phyloP scores from a whole-genome alignment of 148 eudicot genomes.

The Camellia sinensis region DNA sequence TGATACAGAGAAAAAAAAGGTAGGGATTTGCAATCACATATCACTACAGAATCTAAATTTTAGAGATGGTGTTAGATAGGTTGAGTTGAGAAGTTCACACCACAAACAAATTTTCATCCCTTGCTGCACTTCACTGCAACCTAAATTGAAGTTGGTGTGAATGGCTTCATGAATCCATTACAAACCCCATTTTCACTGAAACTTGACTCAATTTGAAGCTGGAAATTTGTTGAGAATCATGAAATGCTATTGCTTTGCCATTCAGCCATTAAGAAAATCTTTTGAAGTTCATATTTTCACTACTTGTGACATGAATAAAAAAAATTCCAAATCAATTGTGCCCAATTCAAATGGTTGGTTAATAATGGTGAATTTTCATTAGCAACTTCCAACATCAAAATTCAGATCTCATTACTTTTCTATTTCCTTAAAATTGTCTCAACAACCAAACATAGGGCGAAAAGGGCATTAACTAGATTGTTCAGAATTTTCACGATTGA shows the following conservation, averaged over 20 bases:
- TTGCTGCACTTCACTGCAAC: too few species aligned
- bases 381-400: not conserved
- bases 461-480: not conserved
- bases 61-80: too few species aligned
- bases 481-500: not conserved
- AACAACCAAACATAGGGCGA: not conserved
- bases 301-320: not conserved
- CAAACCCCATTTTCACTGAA: too few species aligned
- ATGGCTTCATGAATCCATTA: not conserved
- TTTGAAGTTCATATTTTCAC: not conserved
- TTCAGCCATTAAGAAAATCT: not conserved
- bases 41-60: too few species aligned
- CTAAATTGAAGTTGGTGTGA: too few species aligned
- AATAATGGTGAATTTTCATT: not conserved
- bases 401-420: not conserved
- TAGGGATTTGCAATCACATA: too few species aligned
- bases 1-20: too few species aligned
- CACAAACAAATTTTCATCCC: too few species aligned
- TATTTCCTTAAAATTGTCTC: not conserved
- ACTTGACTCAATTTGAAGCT: too few species aligned
- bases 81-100: too few species aligned
- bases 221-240: not conserved
- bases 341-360: not conserved
- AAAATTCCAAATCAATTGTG: not conserved
- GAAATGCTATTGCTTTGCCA: not conserved